phyloP scores from a whole-genome alignment of 208 protist species.

The Wallacemonas sp. region DNA sequence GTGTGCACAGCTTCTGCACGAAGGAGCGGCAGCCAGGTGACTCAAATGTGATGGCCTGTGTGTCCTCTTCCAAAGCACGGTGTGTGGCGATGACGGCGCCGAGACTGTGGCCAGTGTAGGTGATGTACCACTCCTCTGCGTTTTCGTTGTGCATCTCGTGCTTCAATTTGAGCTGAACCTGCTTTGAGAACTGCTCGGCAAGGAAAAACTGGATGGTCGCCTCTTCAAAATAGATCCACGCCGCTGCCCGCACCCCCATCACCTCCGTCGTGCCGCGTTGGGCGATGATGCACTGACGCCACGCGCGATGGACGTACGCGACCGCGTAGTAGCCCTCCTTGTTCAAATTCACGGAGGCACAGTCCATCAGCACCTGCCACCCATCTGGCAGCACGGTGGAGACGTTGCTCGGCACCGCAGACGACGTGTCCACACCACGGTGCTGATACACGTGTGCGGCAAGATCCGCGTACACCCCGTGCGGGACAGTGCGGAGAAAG shows the following conservation, averaged over 20 bases:
- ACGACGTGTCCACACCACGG: slow-evolving; percentile 21
- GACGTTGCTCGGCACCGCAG: slow-evolving; percentile 4
- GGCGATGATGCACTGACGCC: slow-evolving; percentile 80
- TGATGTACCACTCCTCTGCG: slow-evolving; percentile 55
- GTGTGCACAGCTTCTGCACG: slow-evolving; percentile 57
- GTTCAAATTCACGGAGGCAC: slow-evolving; percentile 66
- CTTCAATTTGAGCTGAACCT: slow-evolving; percentile 56
- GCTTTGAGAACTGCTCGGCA: slow-evolving; percentile 82
- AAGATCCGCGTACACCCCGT: slow-evolving; percentile 74
- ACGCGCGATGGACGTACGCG: slow-evolving; percentile 74
- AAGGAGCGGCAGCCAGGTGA: slow-evolving; percentile 75
- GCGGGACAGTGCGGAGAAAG: slow-evolving; percentile 59
- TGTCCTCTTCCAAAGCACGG: slow-evolving; percentile 75
- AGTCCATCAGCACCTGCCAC: slow-evolving; percentile 75
- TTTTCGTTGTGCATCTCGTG: slow-evolving; percentile 22
- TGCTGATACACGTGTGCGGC: slow-evolving; percentile 77
- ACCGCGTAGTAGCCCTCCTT: slow-evolving; percentile 86
- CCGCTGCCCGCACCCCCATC: slow-evolving; percentile 70
- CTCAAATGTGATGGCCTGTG: slow-evolving; percentile 87
- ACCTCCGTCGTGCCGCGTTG: slow-evolving; percentile 87
- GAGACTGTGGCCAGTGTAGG: slow-evolving; percentile 91
- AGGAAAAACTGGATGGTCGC: slow-evolving; percentile 86
- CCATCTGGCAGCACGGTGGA: slow-evolving; percentile 49
- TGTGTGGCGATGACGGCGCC: slow-evolving; percentile 84
- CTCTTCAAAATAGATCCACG: slow-evolving; percentile 93